phyloP scores from a whole-genome alignment of 208 protist genomes.

The Crithidia sp. region DNA sequence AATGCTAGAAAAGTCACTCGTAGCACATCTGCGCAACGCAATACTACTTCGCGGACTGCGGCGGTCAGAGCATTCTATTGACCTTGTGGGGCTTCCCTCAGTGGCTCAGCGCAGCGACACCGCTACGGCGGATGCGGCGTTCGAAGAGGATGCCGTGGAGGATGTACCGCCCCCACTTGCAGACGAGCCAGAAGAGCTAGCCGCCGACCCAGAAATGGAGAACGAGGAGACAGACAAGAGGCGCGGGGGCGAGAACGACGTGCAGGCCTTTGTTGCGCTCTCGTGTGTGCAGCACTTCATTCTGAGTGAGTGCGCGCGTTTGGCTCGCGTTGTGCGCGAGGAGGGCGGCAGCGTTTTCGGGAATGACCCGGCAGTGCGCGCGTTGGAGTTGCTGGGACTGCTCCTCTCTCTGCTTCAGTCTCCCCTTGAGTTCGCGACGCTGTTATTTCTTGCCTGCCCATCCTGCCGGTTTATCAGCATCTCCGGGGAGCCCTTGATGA shows the following conservation, averaged over 20 bases:
- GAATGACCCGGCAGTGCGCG: conserved; percentile 16
- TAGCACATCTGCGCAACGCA: conserved; percentile 17
- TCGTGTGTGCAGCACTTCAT: conserved; percentile 47
- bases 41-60: background rate
- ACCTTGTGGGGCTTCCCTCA: background rate
- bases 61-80: background rate
- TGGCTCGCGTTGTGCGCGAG: conserved; percentile 30
- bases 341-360: conserved; percentile 16
- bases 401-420: conserved; percentile 20
- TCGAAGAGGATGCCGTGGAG: background rate
- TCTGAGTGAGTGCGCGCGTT: conserved; percentile 37
- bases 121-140: background rate
- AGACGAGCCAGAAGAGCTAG: background rate
- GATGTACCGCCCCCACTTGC: background rate
- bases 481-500: background rate
- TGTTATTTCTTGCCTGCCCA: conserved; percentile 44
- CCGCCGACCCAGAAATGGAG: background rate
- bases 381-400: conserved; percentile 27
- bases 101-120: background rate
- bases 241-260: background rate
- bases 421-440: conserved; percentile 2
- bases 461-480: conserved; percentile 35
- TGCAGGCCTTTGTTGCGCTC: conserved; percentile 15
- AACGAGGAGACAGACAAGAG: background rate
- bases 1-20: conserved; percentile 15